Conservation (phyloP, 805 yeast species). For the Candida jianshihensis region DNA sequence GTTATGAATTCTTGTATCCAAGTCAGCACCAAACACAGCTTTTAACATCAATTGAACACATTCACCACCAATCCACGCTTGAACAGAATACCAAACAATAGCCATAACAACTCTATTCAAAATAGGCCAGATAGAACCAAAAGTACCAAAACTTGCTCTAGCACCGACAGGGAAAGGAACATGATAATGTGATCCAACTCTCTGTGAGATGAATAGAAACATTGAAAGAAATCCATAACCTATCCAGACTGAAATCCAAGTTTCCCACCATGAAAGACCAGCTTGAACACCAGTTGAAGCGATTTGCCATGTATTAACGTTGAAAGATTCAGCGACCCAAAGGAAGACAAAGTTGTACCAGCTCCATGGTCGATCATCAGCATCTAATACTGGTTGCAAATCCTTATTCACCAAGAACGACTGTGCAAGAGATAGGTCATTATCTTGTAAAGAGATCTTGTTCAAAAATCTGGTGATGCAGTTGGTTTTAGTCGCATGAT, state of each 20-base stretch:
- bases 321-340: constrained; percentile 89
- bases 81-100: constrained; percentile 83
- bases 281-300: constrained; percentile 78
- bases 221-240: constrained; percentile 68
- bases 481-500: too few species aligned
- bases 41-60: constrained; percentile 73
- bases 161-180: constrained; percentile 78
- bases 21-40: constrained; percentile 65
- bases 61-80: constrained; percentile 78
- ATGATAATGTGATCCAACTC: constrained; percentile 78
- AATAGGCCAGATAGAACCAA: constrained; percentile 85
- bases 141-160: constrained; percentile 80
- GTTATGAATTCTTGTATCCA: constrained; percentile 57
- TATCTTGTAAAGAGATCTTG: constrained; percentile 14
- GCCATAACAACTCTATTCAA: constrained; percentile 85
- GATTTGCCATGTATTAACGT: constrained; percentile 86
- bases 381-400: constrained; percentile 66
- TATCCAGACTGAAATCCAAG: constrained; percentile 84
- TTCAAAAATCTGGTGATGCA: constrained; percentile 36
- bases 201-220: constrained; percentile 61
- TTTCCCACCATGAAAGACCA: constrained; percentile 86
- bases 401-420: constrained; percentile 69
- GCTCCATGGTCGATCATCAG: constrained; percentile 69
- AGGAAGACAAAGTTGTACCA: constrained; percentile 76
- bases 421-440: constrained; percentile 45